Evolutionary conservation across 345 rosid genomes (phyloP), one percentile per base, ranked within the genome.

Genomic region (Aegle marmelos): DNA sequence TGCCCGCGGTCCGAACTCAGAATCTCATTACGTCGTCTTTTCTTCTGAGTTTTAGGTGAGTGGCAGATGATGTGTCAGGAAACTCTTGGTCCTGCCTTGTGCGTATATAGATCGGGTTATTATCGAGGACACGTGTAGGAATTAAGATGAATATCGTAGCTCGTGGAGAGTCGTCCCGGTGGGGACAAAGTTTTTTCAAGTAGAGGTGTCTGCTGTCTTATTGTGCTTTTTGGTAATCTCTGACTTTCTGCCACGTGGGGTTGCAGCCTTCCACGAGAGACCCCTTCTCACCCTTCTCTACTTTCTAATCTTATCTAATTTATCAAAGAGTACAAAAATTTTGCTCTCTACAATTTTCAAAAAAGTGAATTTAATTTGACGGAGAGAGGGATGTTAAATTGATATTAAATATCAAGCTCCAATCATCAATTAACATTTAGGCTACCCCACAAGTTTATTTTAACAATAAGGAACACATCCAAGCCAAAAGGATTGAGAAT

Each of bases 181-280:
- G 82, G 83, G 83, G 88, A 59, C 85, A 76, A 76, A 9, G 7
- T 30, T 14, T 60, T 73, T 58, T 8, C 5, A 79, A 71, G 65
- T 27, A 5, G 30, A 76, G 36, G 45, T 56, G 64, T 61, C 53
- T 83, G 66, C 41, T 83, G 72, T 67, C 82, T 69, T 34, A 0
- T 75, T 74, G 60, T 71, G 78, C 80, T 84, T 78, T 73, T 21
- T 17, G n/a, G 34, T 59, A 62, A 24, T 19, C 73, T 6, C 74
- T 58, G 37, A 4, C 33, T 60, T 36, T 2, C 65, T 24, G 83
- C 80, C 88, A 85, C 83, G 88, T 85, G 78, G 58, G 45, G 1
- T 41, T 33, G 25, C 76, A 62, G 62, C 75, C 48, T 75, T 75
- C 77, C 21, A 41, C 21, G 37, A 39, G 25, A 59, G 36, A 17